Percentiles rank a stretch among this genome's conserved stretches.
These are phyloP conservation scores for Malus hybrid DNA, from an alignment of 331 rosid species.

Conservation along the genomic window DNA sequence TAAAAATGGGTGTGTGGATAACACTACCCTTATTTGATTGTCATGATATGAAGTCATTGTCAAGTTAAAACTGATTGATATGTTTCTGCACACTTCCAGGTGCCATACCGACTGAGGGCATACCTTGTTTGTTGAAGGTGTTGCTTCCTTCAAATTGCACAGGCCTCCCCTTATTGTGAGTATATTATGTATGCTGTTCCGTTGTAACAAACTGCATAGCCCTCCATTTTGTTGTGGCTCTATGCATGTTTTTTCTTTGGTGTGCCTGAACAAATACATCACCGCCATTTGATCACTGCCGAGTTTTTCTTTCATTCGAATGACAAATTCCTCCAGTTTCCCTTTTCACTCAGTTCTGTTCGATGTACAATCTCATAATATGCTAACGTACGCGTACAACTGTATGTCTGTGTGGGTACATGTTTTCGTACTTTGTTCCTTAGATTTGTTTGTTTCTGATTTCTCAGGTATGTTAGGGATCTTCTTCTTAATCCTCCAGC, in stretches of 20 bases:
- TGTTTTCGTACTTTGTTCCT: not conserved
- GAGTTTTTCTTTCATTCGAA: not conserved
- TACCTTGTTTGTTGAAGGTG: conserved; percentile 88
- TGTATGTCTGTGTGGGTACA: not conserved
- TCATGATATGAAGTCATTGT: not conserved
- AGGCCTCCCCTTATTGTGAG: conserved; percentile 80
- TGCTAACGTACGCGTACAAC: not conserved
- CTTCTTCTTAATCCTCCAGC: conserved; percentile 97
- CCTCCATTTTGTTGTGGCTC: too few relatives aligned
- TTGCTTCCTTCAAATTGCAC: conserved; percentile 71
- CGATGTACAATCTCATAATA: not conserved
- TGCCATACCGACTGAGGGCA: conserved; percentile 87
- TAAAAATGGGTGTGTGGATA: too few relatives aligned
- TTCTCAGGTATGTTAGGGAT: conserved; percentile 71
- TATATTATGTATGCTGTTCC: not conserved
- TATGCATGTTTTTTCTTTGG: not conserved
- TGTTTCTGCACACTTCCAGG: conserved; percentile 35
- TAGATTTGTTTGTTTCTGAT: not conserved
- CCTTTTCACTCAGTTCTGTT: not conserved
- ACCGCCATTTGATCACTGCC: not conserved
- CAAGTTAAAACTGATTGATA: conserved; percentile 2
- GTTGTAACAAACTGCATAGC: too few relatives aligned
- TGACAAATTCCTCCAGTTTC: not conserved
- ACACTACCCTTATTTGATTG: not conserved
- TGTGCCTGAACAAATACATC: not conserved